Percentiles rank a stretch among this genome's conserved stretches.
phyloP scores from a whole-genome alignment of 192 early-diverging fungal genomes.

The Radiomyces spectabilis region DNA sequence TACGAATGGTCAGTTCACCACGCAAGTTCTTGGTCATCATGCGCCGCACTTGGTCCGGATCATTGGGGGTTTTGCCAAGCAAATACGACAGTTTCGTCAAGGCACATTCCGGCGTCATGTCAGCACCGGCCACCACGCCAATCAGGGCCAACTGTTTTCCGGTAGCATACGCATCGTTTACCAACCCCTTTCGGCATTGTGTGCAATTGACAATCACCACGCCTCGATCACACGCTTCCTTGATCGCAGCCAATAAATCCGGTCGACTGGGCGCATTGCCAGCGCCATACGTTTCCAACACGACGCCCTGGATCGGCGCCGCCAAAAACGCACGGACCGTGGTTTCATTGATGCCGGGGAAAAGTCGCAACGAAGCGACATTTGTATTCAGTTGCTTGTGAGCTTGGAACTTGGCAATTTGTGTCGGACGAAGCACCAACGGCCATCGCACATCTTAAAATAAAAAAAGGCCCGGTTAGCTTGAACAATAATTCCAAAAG shows the following conservation, averaged over 20 bases:
- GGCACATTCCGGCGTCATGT: constrained; percentile 96
- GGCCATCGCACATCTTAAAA: constrained; percentile 81
- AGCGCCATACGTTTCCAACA: constrained; percentile 94
- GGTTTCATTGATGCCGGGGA: constrained; percentile 86
- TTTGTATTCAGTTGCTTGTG: constrained; percentile 81
- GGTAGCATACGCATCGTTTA: constrained; percentile 87
- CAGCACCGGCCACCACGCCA: constrained; percentile 82
- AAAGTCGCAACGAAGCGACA: constrained; percentile 84
- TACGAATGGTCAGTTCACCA: constrained; percentile 83
- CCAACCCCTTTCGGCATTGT: constrained; percentile 80
- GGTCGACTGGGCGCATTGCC: constrained; percentile 92
- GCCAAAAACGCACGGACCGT: constrained; percentile 84
- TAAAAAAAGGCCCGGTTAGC: not conserved
- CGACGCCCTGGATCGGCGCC: constrained; percentile 82
- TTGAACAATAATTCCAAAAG: not conserved
- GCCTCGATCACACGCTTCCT: constrained; percentile 84
- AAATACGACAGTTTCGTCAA: constrained; percentile 93
- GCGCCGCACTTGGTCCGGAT: constrained; percentile 52
- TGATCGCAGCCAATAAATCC: constrained; percentile 75
- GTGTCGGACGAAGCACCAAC: constrained; percentile 76
- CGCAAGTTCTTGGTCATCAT: constrained; percentile 81
- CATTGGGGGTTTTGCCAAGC: constrained; percentile 50
- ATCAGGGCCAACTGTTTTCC: constrained; percentile 75
- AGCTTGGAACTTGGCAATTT: constrained; percentile 76
- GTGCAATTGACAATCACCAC: constrained; percentile 97